Conservation (phyloP, 495 filamentous ascomycete species). For the Daldinia bambusicola region DNA sequence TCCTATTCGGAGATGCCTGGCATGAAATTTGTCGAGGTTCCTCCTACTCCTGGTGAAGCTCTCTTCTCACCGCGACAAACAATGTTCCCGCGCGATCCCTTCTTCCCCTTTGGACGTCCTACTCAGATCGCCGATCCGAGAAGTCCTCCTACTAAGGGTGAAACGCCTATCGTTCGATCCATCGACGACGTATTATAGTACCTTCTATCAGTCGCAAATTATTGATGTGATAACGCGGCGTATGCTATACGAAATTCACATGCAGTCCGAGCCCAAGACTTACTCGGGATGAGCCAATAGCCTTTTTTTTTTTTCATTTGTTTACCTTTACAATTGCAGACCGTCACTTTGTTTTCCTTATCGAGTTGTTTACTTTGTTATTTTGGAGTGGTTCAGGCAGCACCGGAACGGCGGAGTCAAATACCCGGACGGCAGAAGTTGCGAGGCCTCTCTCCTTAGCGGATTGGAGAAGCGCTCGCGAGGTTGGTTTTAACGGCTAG, state of each 20-base stretch:
- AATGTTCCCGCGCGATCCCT: conserved; percentile 62
- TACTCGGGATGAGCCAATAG: conserved; percentile 15
- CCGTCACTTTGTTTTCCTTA: conserved; percentile 37
- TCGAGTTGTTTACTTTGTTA: conserved; percentile 26
- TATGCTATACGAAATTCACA: conserved; percentile 28
- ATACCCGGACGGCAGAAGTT: conserved; percentile 45
- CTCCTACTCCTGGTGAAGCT: conserved; percentile 56
- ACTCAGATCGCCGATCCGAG: conserved; percentile 65
- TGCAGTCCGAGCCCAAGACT: conserved; percentile 9
- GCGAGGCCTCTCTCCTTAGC: conserved; percentile 28
- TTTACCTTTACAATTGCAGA: conserved; percentile 13
- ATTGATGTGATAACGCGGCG: conserved; percentile 28
- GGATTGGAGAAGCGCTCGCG: conserved; percentile 24
- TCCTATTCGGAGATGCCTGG: conserved; percentile 52
- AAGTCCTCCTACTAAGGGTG: conserved; percentile 70
- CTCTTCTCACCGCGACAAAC: conserved; percentile 63
- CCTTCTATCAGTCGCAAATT: conserved; percentile 1
- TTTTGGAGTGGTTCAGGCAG: conserved; percentile 24
- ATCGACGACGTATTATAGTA: conserved; percentile 67
- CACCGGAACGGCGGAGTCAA: conserved; percentile 42
- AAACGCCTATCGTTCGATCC: conserved; percentile 72
- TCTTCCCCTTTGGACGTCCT: conserved; percentile 58
- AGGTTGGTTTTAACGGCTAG: conserved; percentile 33
- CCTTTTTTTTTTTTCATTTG: conserved; percentile 22
- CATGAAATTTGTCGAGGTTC: conserved; percentile 59